Evolutionary conservation across 2,329 filamentous ascomycete species (phyloP), one percentile per base, ranked within the genome.

Genomic region (Exophiala viscosa): DNA sequence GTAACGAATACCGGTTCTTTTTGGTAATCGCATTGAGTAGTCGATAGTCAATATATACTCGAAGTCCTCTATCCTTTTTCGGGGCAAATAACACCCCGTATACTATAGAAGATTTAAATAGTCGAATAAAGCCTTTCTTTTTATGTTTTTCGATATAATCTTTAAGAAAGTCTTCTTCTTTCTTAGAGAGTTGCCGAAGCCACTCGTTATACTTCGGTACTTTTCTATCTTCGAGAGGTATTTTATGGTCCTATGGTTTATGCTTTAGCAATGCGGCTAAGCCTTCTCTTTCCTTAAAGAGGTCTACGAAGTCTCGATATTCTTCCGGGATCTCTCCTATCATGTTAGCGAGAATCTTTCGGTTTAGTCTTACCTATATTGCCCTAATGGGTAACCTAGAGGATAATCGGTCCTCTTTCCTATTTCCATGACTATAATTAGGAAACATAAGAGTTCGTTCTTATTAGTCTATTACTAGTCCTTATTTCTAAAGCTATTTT

Each of bases 1-100:
- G 40, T 42, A 42, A n/a, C 28, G 6, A n/a, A 31, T 42, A 42
- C 13, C n/a, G n/a, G n/a, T 42, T 42, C 40, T 42, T 42, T 42
- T 14, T 42, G 3, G 8, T 42, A 23, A 42, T 42, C 14, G n/a
- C n/a, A 42, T 42, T 42, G 23, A 42, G 40, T 42, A n/a, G 40
- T 42, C 18, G n/a, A 42, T 23, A 42, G 3, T 42, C 3, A 40
- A 40, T 40, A 5, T 40, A 40, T 40, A 40, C 36, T 40, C 10
- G 10, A 40, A 40, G 36, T 18, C 15, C 36, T 40, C 36, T 40
- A 40, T 18, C 15, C 38, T 40, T 40, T 5, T 40, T 40, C 3
- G 15, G 17, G 5, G 17, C 17, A 40, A 40, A 40, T 40, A 40
- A 10, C 17, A 40, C 4, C 15, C 36, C 17, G 17, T 40, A 40